A percentile compares a stretch with the other conserved stretches of the same genome.
Evolutionary conservation across 1,284 basidiomycete species (phyloP).

Genomic region (Trichosporon ovoides): DNA sequence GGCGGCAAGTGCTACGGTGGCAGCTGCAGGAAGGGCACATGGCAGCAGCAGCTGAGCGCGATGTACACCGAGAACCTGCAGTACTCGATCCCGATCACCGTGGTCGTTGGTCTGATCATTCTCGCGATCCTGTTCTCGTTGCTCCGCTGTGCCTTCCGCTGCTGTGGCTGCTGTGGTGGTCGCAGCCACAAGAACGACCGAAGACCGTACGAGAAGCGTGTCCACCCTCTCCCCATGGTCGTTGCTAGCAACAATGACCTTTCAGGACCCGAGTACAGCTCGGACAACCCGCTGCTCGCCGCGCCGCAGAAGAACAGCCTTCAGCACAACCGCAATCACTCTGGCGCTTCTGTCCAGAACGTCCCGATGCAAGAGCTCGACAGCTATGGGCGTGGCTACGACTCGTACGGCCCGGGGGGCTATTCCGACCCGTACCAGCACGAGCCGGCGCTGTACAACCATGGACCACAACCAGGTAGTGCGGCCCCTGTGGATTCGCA

Average conservation of each 20-base stretch:
- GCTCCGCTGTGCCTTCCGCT: conserved; percentile 7
- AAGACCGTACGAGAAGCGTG: background rate
- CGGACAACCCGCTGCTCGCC: background rate
- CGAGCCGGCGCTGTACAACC: background rate
- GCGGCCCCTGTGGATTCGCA: background rate
- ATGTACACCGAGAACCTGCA: conserved; percentile 73
- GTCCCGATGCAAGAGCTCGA: background rate
- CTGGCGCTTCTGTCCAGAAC: background rate
- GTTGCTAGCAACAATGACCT: conserved; percentile 1
- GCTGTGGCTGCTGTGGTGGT: conserved; percentile 2
- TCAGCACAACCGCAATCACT: background rate
- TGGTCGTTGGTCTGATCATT: conserved; percentile 61
- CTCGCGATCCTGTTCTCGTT: conserved; percentile 19
- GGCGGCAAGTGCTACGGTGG: conserved; percentile 66
- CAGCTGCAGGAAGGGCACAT: conserved; percentile 61
- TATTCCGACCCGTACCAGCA: conserved; percentile 2
- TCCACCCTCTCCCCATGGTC: background rate
- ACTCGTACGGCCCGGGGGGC: background rate
- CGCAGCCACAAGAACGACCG: background rate
- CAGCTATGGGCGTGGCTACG: background rate
- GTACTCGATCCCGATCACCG: conserved; percentile 72
- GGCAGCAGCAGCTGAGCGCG: conserved; percentile 59
- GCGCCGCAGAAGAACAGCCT: background rate
- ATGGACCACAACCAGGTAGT: background rate
- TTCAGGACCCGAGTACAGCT: background rate